Evolutionary conservation across 129 eudicot genomes (phyloP), one percentile per base, ranked within the genome.

Genomic region (Artemisia argyi): DNA sequence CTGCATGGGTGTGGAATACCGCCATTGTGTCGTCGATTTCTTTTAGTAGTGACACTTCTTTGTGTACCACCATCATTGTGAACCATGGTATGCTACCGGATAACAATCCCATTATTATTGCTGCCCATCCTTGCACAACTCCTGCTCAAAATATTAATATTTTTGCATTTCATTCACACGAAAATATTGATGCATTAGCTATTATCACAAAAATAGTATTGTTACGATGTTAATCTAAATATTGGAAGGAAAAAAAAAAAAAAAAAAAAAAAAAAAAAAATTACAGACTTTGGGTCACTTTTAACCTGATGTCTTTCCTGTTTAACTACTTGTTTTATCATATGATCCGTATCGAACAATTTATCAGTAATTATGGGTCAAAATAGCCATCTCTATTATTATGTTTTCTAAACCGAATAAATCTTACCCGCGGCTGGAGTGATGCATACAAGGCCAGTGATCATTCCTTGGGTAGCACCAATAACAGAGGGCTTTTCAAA

Each of bases 111-210:
- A 90, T 90, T 30, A 81, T 64, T 5, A 90, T 82, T 44, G 93
- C 96, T 10, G 93, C 93, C 96, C 93, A 90, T 6, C 96, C 85
- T 81, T 90, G 93, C 58, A 90, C 93, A 53, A 90, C 91, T 39
- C 96, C 93, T 87, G 65, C 15, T 66, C 24, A 74, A 61, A 30
- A 7, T 1, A 24, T 52, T 16, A 28, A 24, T 6, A 39, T 39
- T 39, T 39, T 39, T 39, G 7, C 44, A 6, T 32, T 32, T 32
- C 5, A 32, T 5, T 39, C 44, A 6, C 7, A 39, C 9, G 44
- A 39, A 39, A 39, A 39, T 39, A 39, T 39, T 39, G 2, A 39
- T 39, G 44, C 44, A 39, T 39, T 39, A 39, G 44, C 44, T 39
- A 39, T 39, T 1, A 39, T 39, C 44, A 39, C 44, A 39, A 39